Conservation (phyloP, 2,329 filamentous ascomycete genomes). For the Colletotrichum tofieldiae region DNA sequence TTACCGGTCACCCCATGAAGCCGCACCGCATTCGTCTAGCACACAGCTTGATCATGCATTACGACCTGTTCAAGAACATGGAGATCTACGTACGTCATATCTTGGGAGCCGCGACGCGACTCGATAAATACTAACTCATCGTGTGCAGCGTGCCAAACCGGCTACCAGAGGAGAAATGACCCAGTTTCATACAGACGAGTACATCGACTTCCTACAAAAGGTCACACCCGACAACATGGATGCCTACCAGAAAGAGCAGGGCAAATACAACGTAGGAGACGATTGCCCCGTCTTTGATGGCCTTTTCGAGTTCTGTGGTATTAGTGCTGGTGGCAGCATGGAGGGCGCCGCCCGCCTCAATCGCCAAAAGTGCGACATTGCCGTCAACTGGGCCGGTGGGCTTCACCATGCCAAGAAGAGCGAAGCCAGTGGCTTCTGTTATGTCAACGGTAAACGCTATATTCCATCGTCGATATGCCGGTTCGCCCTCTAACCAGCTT, state of each 20-base stretch:
- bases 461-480: too few relatives aligned
- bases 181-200: constrained; percentile 95
- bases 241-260: constrained; percentile 89
- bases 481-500: constrained; percentile 10
- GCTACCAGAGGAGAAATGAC: constrained; percentile 92
- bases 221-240: constrained; percentile 99
- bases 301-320: constrained; percentile 95
- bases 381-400: constrained; percentile 98
- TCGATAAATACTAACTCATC: constrained; percentile 17
- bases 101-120: constrained; percentile 52
- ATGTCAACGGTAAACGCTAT: constrained; percentile 83
- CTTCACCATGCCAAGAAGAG: constrained; percentile 98
- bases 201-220: constrained; percentile 94
- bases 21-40: constrained; percentile 95
- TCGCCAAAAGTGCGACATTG: constrained; percentile 94
- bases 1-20: constrained; percentile 98
- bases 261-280: constrained; percentile 94
- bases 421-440: constrained; percentile 97
- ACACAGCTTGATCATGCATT: constrained; percentile 96
- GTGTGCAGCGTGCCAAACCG: constrained; percentile 81
- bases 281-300: constrained; percentile 99
- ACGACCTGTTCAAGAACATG: constrained; percentile 96
- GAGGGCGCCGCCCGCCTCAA: constrained; percentile 93
- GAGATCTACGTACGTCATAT: constrained; percentile 86
- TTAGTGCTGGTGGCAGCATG: constrained; percentile 94